Evolutionary conservation across 1,284 basidiomycete species (phyloP), one percentile per base, ranked within the genome.

Genomic region (Stygiomarasmius scandens): DNA sequence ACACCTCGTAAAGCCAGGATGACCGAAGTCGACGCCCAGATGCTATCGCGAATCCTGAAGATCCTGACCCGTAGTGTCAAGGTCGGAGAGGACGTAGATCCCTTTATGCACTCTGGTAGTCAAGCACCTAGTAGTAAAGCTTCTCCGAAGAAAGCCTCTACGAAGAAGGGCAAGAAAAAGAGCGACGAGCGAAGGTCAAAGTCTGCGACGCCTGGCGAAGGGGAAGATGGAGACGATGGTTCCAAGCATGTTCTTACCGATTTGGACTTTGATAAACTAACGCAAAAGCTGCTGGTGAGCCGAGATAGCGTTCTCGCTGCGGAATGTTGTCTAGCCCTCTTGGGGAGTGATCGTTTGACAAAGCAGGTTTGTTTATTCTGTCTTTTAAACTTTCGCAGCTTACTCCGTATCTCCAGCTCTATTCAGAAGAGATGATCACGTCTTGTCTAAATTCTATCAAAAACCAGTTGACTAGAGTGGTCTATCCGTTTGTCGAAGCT

Each of bases 361-460:
- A 95, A 95, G 46, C 91, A 93, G 81, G 93, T 92, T 58, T 45
- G 83, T 67, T 49, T n/a, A n/a, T 36, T 46, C 5, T 50, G 54
- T 12, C 12, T 32, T 32, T 32, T 32, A 6, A 32, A 32, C 5
- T 32, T 5, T 32, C 29, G 12, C n/a, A 32, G 32, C 22, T 45
- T 20, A 29, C 53, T 58, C 25, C 48, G 16, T 55, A 14, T 25
- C n/a, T 43, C 8, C 67, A 93, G 91, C 75, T 93, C 32, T 96
- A 92, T 69, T 96, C 95, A 0, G 96, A 98, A 69, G 96, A 98
- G 69, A 77, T 95, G 12, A 89, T 98, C 56, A 87, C 86, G 0
- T 76, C 83, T 0, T 95, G 93, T 67, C 79, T 98, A 8, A 78
- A 76, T 38, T 79, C 87, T 0, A 78, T 95, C 61, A 95, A 96